Conservation (phyloP, 208 protist genomes). For the Acanthamoeba castellanii region DNA sequence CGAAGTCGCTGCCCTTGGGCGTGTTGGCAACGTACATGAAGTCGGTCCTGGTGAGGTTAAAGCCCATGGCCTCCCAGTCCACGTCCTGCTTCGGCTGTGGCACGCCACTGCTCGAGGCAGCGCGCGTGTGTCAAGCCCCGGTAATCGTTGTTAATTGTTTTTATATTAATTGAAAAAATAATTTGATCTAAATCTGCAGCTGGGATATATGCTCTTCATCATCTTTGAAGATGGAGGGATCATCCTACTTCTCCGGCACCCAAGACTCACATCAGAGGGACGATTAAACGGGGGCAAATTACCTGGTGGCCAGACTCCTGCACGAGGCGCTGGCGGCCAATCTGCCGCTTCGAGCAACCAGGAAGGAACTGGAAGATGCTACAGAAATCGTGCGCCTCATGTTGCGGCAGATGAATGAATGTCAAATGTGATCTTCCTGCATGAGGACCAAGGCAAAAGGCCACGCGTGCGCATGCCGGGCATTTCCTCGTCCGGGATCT, state of each 20-base stretch:
- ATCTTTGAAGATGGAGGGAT: no score
- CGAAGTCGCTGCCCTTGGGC: slow-evolving; percentile 20
- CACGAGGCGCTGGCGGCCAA: neutral
- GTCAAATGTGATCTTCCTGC: no score
- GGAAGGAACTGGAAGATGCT: neutral
- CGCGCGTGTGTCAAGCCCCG: no score
- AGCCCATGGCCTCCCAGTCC: slow-evolving; percentile 47
- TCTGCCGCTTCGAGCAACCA: neutral
- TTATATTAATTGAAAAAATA: no score
- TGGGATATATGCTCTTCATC: no score
- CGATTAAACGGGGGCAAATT: neutral
- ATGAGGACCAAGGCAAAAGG: neutral
- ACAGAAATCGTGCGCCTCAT: neutral
- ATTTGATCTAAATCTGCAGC: no score
- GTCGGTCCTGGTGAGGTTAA: slow-evolving; percentile 58
- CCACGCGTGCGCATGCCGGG: neutral
- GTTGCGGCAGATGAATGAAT: neutral
- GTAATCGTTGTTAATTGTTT: no score
- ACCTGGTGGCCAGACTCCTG: neutral
- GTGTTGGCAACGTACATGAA: slow-evolving; percentile 71
- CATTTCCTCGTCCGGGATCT: neutral
- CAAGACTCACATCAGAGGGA: no score
- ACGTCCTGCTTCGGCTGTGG: slow-evolving; percentile 38
- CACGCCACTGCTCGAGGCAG: neutral
- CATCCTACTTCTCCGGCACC: no score